Evolutionary conservation across 176 grass and related monocot species (phyloP), one percentile per base, ranked within the genome.

Genomic region (Oropetium thomaeum): DNA sequence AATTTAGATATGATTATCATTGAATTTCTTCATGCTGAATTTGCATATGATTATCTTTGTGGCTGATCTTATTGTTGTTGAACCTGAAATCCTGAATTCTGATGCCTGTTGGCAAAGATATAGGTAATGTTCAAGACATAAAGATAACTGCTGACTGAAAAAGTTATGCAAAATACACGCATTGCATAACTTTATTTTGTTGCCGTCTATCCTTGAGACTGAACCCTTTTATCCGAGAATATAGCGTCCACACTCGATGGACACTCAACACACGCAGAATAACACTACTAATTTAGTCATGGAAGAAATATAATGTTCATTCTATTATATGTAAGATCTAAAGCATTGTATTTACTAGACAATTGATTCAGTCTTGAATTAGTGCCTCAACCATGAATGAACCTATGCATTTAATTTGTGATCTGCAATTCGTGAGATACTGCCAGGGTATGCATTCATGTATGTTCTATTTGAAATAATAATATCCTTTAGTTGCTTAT

Each of bases 301-400:
- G 54, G 27, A 58, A 59, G 16, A 31, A 76, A 62, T n/a, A 0
- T 8, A 19, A 10, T 28, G 37, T 58, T 73, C 47, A 79, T 30
- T 16, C 30, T 80, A 27, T 80, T 13, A 35, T 55, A 2, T 42
- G 17, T 16, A 57, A 59, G 33, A 32, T 14, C 25, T 71, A 10
- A 51, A 16, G 37, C 2, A 57, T 42, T 2, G 3, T 43, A 17
- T 61, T 32, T 39, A 45, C 10, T 44, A 33, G 20, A 27, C 12
- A 16, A 31, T 51, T 35, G 7, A 28, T 54, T 7, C 70, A 55
- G n/a, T 86, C 44, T 76, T 54, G 25, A 73, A 73, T 6, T 13
- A 30, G 17, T 0, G 4, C 26, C 19, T 80, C 26, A 25, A 67
- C 68, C 41, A 47, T 74, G 61, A 30, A 47, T 74, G 61, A 30